Evolutionary conservation across 1,284 basidiomycete species (phyloP).

Genomic region (Trametes polyzona): DNA sequence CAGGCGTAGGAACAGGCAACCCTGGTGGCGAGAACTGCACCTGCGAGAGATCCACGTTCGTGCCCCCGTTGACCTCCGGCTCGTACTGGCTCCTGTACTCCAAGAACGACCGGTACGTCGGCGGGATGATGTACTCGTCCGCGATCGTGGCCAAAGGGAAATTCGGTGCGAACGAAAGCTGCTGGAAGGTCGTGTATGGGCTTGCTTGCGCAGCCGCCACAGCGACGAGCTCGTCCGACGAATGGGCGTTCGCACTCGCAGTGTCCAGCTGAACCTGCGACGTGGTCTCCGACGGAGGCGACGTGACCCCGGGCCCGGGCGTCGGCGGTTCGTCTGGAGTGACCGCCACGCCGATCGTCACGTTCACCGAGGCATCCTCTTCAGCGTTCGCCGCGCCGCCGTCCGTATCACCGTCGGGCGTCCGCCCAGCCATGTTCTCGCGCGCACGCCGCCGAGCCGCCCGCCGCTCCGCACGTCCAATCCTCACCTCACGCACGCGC

Average conservation of each 20-base stretch:
- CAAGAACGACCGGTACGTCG: slow-evolving; percentile 79
- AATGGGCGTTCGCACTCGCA: slow-evolving; percentile 29
- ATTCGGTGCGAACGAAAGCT: slow-evolving; percentile 78
- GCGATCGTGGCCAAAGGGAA: slow-evolving; percentile 86
- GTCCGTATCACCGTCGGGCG: slow-evolving; percentile 41
- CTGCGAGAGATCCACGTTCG: slow-evolving; percentile 53
- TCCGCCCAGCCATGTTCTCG: slow-evolving; percentile 58
- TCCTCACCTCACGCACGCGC: slow-evolving; percentile 86
- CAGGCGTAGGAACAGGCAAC: slow-evolving; percentile 67
- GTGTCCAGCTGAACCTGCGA: slow-evolving; percentile 27
- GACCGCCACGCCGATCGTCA: slow-evolving; percentile 66
- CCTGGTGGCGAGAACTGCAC: slow-evolving; percentile 79
- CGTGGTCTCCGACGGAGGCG: slow-evolving; percentile 23
- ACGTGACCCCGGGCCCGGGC: slow-evolving; percentile 7
- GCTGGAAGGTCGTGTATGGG: slow-evolving; percentile 88
- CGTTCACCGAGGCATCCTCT: slow-evolving; percentile 65
- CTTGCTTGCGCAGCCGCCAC: slow-evolving; percentile 72
- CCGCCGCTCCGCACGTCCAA: slow-evolving; percentile 82
- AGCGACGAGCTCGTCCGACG: slow-evolving; percentile 67
- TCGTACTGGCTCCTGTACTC: slow-evolving; percentile 68
- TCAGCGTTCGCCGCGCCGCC: slow-evolving; percentile 45
- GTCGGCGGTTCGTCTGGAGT: slow-evolving; percentile 31
- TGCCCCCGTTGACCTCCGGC: slow-evolving; percentile 49
- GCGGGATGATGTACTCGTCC: slow-evolving; percentile 87
- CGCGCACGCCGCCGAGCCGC: slow-evolving; percentile 78